Evolutionary conservation across 164 flowering plant species (phyloP).

Genomic region (Tinospora cordifolia): DNA sequence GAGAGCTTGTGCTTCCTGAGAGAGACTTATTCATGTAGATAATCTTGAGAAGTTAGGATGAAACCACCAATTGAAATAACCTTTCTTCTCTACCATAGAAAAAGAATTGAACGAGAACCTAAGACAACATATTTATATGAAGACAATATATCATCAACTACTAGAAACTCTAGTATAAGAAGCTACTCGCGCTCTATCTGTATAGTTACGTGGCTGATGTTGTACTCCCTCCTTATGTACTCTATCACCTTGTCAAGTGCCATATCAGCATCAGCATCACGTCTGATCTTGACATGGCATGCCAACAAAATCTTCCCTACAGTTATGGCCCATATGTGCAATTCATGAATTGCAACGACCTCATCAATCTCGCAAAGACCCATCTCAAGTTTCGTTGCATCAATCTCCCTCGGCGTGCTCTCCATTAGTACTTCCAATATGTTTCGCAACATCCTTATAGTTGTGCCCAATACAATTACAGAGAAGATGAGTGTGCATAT

Average conservation of each 20-base stretch:
- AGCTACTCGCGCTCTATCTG: constrained; percentile 64
- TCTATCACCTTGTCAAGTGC: constrained; percentile 65
- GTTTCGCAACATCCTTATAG: constrained; percentile 64
- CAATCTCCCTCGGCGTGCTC: constrained; percentile 89
- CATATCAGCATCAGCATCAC: constrained; percentile 67
- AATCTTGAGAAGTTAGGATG: background rate
- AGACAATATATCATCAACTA: background rate
- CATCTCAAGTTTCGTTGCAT: constrained; percentile 67
- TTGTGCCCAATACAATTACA: constrained; percentile 56
- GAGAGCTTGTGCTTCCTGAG: too few relatives aligned
- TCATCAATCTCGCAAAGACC: constrained; percentile 81
- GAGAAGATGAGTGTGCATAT: constrained; percentile 82
- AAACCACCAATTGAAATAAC: background rate
- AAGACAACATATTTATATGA: background rate
- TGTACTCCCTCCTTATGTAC: constrained; percentile 62
- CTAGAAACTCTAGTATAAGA: background rate
- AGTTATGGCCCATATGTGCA: constrained; percentile 91
- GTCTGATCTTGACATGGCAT: constrained; percentile 69
- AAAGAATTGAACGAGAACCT: background rate
- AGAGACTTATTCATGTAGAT: background rate
- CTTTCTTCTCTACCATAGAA: background rate
- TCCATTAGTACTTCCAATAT: constrained; percentile 86
- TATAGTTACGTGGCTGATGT: constrained; percentile 83
- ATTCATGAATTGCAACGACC: constrained; percentile 75
- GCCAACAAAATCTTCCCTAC: constrained; percentile 76